Percentiles rank a stretch among this genome's conserved stretches.
Conservation (phyloP, 169 alveolate genomes). For the Plasmodium falciparum region DNA sequence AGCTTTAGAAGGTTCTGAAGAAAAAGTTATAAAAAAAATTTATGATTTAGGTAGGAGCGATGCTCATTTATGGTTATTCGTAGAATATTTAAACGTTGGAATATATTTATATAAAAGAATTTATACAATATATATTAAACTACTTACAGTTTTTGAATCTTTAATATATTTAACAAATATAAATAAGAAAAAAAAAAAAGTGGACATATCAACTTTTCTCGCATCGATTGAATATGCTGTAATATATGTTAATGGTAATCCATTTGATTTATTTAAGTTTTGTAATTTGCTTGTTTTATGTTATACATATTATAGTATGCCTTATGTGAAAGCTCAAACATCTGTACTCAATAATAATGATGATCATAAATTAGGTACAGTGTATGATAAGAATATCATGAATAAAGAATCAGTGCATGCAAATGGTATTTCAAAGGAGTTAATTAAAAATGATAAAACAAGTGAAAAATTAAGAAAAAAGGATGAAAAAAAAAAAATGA, state of each 20-base stretch:
- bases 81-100: slow-evolving; percentile 57
- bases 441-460: background rate
- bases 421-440: background rate
- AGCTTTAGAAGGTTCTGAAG: slow-evolving; percentile 43
- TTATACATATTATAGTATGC: background rate
- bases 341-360: background rate
- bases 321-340: background rate
- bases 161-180: slow-evolving; percentile 43
- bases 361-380: background rate
- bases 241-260: slow-evolving; percentile 26
- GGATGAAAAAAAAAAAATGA: background rate
- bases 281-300: slow-evolving; percentile 29
- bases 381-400: background rate
- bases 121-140: slow-evolving; percentile 30
- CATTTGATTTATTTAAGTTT: slow-evolving; percentile 26
- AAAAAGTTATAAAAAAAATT: slow-evolving; percentile 25
- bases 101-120: slow-evolving; percentile 50
- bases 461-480: background rate
- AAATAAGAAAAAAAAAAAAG: slow-evolving; percentile 17
- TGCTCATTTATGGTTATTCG: slow-evolving; percentile 55
- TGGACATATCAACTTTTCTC: background rate
- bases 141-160: slow-evolving; percentile 38
- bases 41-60: slow-evolving; percentile 74
- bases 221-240: slow-evolving; percentile 21
- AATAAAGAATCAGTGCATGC: background rate